Evolutionary conservation across 305 asterid species (phyloP), one percentile per base, ranked within the genome.

Genomic region (Solanum hybrid): DNA sequence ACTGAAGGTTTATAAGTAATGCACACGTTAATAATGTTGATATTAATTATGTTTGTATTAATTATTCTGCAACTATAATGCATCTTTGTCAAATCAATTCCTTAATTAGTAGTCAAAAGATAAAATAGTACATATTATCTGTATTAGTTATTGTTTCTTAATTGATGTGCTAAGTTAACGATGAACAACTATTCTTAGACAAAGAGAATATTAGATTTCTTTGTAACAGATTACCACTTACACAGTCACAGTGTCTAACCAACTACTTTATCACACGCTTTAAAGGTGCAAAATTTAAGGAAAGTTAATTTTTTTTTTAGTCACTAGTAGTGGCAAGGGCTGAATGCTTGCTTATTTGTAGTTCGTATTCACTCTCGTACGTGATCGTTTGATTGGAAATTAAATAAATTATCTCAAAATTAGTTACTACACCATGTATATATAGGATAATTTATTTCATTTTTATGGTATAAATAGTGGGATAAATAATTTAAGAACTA

Each of bases 391-490:
- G 3, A 42, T 12, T 12, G 18, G 57, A 42, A 42, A 11, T 40
- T 35, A 35, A 35, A 0, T 37, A 51, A 6, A 51, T 51, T 16
- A 16, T 51, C n/a, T 51, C 3, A 51, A 51, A 51, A 51, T 51
- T 16, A 51, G 67, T 57, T 57, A 57, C 0, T 18, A 57, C 0
- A 57, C 0, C 4, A 18, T 57, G 24, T 57, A 57, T 3, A 18
- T 18, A 57, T 18, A 6, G 0, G 0, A 57, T 57, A 57, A 18
- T 57, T 57, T 6, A 57, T 57, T 57, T 57, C 0, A 18, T 57
- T 57, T 57, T 0, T 57, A 57, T 2, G 24, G 0, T 57, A 20
- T 57, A 57, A 18, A 57, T 57, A 0, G 1, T 57, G 24, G 0
- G 2, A 18, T 57, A 57, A 57, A 57, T 57, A 57, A 57, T 57